Evolutionary conservation across 805 yeast genomes (phyloP).

Genomic region (Metahyphopichia silvanorum): DNA sequence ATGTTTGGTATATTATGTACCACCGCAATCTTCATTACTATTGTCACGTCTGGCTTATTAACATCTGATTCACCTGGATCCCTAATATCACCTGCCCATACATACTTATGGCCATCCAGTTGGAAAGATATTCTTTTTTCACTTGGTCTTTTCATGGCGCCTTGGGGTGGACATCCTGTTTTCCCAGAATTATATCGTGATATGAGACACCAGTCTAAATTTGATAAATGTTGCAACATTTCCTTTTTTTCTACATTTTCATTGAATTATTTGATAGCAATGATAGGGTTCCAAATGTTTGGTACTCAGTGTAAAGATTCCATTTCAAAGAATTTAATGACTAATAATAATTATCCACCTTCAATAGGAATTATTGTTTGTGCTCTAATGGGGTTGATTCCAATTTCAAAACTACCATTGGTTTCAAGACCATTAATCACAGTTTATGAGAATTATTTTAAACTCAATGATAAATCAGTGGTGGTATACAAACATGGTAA

Average conservation of each 20-base stretch:
- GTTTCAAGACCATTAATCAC: conserved; percentile 37
- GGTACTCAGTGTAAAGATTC: conserved; percentile 68
- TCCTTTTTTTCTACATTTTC: conserved; percentile 57
- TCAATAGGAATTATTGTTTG: conserved; percentile 40
- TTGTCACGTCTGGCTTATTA: conserved; percentile 45
- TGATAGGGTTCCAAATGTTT: conserved; percentile 76
- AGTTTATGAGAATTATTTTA: conserved; percentile 29
- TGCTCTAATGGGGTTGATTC: conserved; percentile 34
- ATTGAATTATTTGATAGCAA: conserved; percentile 60
- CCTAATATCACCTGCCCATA: conserved; percentile 43
- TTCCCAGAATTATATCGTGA: conserved; percentile 72
- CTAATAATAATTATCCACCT: conserved; percentile 64
- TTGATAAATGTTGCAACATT: conserved; percentile 46
- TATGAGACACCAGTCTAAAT: conserved; percentile 67
- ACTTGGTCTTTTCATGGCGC: conserved; percentile 70
- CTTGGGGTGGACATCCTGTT: conserved; percentile 84
- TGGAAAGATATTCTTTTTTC: conserved; percentile 42
- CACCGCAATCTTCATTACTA: conserved; percentile 43
- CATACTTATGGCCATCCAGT: conserved; percentile 30
- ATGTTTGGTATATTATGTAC: conserved; percentile 58
- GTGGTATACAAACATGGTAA: conserved; percentile 2
- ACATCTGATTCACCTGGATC: conserved; percentile 51
- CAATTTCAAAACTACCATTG: conserved; percentile 40
- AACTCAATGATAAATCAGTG: conserved; percentile 1
- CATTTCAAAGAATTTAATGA: conserved; percentile 70